Evolutionary conservation across 2,329 filamentous ascomycete genomes (phyloP).

Genomic region (Mycogone perniciosa): DNA sequence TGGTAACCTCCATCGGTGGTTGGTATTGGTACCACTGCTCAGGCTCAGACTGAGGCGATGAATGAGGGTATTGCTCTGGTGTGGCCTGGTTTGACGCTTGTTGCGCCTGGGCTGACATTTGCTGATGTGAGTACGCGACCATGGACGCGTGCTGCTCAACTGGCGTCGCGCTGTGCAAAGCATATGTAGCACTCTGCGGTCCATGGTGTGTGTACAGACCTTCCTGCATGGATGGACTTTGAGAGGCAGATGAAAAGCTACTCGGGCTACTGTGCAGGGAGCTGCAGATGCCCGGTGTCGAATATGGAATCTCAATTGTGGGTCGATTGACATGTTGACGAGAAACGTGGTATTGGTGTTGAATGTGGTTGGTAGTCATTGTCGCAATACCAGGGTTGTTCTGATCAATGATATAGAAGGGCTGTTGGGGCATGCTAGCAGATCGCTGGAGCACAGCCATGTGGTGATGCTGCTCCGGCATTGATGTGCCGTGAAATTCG

Average conservation of each 20-base stretch:
- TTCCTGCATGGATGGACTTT: constrained; percentile 48
- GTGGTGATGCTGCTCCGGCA: constrained; percentile 37
- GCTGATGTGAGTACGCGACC: constrained; percentile 37
- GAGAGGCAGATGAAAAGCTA: constrained; percentile 50
- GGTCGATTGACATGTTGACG: constrained; percentile 42
- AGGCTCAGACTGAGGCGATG: constrained; percentile 35
- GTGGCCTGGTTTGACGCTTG: constrained; percentile 19
- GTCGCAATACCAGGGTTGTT: constrained; percentile 57
- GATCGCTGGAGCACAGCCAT: constrained; percentile 45
- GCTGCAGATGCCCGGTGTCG: constrained; percentile 39
- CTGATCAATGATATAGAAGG: constrained; percentile 55
- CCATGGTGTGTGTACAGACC: constrained; percentile 53
- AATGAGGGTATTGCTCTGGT: constrained; percentile 29
- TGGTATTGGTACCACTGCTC: constrained; percentile 55
- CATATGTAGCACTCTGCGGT: constrained; percentile 41
- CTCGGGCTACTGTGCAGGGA: constrained; percentile 54
- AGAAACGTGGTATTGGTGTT: constrained; percentile 47
- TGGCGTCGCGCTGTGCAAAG: constrained; percentile 42
- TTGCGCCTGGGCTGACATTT: constrained; percentile 31
- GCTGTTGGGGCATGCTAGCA: constrained; percentile 40
- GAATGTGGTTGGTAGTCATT: constrained; percentile 48
- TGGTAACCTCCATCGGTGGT: constrained; percentile 49
- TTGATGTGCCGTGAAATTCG: constrained; percentile 37
- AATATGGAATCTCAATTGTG: constrained; percentile 45
- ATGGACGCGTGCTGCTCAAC: constrained; percentile 38